Base-by-base conservation (phyloP, 2,329 filamentous ascomycete genomes). In the Grosmannia clavigera region DNA sequence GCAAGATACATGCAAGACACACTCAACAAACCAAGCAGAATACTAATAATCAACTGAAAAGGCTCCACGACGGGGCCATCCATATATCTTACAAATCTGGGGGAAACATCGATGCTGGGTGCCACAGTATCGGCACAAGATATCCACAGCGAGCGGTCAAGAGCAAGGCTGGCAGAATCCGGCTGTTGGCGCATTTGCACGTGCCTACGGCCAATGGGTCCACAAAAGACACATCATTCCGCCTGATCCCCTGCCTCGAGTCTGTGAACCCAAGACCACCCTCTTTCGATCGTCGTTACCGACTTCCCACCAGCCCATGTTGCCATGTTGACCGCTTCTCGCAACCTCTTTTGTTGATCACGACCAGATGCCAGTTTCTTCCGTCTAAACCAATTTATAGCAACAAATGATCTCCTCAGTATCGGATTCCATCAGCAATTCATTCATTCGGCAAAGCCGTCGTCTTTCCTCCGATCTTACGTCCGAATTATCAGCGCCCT, bases 351-450 rank as follows among this genome's bases (percentile, higher is more conserved):
- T 19, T 58, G 29, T 50, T n/a, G 16, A 46, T 27, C 14, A 38
- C 10, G 25, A 57, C 27, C 33, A 22, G 19, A 11, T 12, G 35
- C 40, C 16, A 6, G 25, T 31, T 10, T 7, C 5, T 3, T 16
- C n/a, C 9, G 38, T 54, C 22, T 35, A 4, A 22, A 27, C 31
- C 29, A 5, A 5, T 9, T 14, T 25, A 7, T 38, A 11, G 19
- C 38, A 56, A 25, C 52, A 56, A 68, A 86, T 86, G 83, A 78
- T 80, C 70, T 83, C 78, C 66, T 74, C 85, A 67, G 82, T 86
- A 59, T 80, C 82, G 67, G 81, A 85, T 62, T 85, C 84, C 69
- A 73, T 86, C 66, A 83, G 86, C 71, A 84, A 84, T 63, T 83
- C 84, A 61, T 82, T 86, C 67, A 72, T 86, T 65, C 81, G 83